phyloP scores from a whole-genome alignment of 78 protist species.

The Dictyostelium discoideum region dicty_2.7 NC_007091.3:4997001-4997500 shows the following conservation, averaged over 20 bases:
- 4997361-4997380: background rate
- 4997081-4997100: background rate
- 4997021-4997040: background rate
- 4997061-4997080: conserved; percentile 5
- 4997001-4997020: conserved; percentile 68
- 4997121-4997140: conserved; percentile 5
- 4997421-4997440: background rate
- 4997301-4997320: conserved; percentile 52
- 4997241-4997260: background rate
- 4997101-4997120: background rate
- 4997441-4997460: background rate
- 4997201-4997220: conserved; percentile 50
- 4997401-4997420: background rate
- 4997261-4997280: background rate
- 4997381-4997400: background rate
- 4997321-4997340: conserved; percentile 40
- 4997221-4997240: background rate
- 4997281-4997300: conserved; percentile 34
- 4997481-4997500: background rate
- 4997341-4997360: conserved; percentile 3
- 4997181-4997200: background rate
- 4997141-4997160: background rate
- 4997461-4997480: background rate
- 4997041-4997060: conserved; percentile 41
- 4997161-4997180: background rate